A percentile compares a stretch with the other conserved stretches of the same genome.
These are phyloP conservation scores for Ceratobasidium theobromae DNA, from an alignment of 1,284 basidiomycete genomes.

Conservation along the genomic window DNA sequence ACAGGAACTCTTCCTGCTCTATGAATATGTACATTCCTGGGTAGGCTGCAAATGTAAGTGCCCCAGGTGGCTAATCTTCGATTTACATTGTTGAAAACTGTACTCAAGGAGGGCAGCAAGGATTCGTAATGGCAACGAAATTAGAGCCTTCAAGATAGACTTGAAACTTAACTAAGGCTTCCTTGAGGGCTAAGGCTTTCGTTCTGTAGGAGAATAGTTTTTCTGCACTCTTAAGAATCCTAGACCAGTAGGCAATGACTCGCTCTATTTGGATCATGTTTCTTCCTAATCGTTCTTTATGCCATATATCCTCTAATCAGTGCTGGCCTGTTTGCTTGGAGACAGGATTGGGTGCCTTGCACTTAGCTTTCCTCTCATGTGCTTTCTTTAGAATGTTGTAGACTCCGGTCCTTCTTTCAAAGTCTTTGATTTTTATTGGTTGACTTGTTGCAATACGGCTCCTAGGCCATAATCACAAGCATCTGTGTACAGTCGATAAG, in stretches of 20 bases:
- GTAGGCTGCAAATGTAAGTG: conserved; percentile 42
- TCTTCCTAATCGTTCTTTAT: background rate
- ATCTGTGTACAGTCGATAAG: conserved; percentile 47
- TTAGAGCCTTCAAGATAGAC: conserved; percentile 43
- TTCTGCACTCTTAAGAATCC: conserved; percentile 42
- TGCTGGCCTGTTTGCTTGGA: conserved; percentile 36
- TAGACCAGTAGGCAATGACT: conserved; percentile 45
- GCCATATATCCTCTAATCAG: background rate
- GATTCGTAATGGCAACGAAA: conserved; percentile 43
- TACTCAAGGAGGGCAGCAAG: conserved; percentile 45
- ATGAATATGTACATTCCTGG: conserved; percentile 45
- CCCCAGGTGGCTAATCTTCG: conserved; percentile 43
- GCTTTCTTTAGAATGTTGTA: conserved; percentile 40
- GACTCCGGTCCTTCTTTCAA: conserved; percentile 43
- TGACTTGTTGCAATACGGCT: conserved; percentile 46
- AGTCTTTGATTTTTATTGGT: conserved; percentile 43
- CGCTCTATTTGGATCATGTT: conserved; percentile 39
- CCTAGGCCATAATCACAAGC: conserved; percentile 45
- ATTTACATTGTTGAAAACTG: conserved; percentile 45
- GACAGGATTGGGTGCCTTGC: conserved; percentile 37
- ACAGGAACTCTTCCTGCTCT: conserved; percentile 44
- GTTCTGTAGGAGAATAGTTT: conserved; percentile 46
- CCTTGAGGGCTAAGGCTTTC: conserved; percentile 45
- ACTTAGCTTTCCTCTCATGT: conserved; percentile 36
- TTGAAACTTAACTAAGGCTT: conserved; percentile 45